These are phyloP conservation scores for Tylopilus sp. DNA, from an alignment of 768 basidiomycete species.

Conservation along the genomic window DNA sequence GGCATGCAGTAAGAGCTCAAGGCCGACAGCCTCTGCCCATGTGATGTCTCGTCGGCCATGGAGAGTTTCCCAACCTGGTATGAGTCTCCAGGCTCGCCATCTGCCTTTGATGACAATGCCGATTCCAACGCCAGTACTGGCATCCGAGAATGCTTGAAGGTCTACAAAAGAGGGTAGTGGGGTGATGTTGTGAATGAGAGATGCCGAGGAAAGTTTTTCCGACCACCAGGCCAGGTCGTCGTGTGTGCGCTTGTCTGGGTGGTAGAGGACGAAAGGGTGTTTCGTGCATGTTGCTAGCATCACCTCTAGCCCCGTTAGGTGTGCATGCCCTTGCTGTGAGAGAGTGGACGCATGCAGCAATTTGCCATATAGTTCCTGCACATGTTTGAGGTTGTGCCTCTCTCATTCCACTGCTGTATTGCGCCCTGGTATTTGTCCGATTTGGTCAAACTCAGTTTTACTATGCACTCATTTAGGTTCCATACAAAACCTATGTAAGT, in stretches of 20 bases:
- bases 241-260: not conserved
- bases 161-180: not conserved
- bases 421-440: too few relatives aligned
- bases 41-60: not conserved
- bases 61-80: not conserved
- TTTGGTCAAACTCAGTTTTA: too few relatives aligned
- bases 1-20: too few relatives aligned
- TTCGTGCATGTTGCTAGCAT: too few relatives aligned
- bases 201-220: too few relatives aligned
- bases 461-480: too few relatives aligned
- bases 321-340: constrained; percentile 28
- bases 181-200: not conserved
- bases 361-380: too few relatives aligned
- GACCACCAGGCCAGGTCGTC: not conserved
- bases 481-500: too few relatives aligned
- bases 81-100: too few relatives aligned
- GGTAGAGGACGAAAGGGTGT: too few relatives aligned
- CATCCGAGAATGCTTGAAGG: not conserved
- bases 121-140: not conserved
- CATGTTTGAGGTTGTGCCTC: constrained; percentile 8
- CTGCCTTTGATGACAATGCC: not conserved
- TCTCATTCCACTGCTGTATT: too few relatives aligned
- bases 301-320: constrained; percentile 41
- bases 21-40: not conserved
- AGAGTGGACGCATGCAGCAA: too few relatives aligned